Conservation (phyloP, 2,329 filamentous ascomycete genomes). For the Pseudogymnoascus sp. region DNA sequence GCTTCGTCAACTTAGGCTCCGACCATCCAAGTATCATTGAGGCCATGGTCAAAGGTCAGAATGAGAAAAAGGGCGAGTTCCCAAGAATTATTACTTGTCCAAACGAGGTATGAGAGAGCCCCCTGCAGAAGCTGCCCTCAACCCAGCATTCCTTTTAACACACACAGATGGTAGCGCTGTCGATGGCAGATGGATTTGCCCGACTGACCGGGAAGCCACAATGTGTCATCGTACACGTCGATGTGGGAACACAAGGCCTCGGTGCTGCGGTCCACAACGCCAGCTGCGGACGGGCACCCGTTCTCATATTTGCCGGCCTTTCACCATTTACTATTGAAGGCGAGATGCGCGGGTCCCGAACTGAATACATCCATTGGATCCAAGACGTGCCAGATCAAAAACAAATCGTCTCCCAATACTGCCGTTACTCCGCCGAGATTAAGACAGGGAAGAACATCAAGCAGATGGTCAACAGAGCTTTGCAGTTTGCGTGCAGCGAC, state of each 20-base stretch:
- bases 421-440: slow-evolving; percentile 62
- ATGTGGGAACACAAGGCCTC: slow-evolving; percentile 69
- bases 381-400: slow-evolving; percentile 72
- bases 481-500: slow-evolving; percentile 62
- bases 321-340: slow-evolving; percentile 66
- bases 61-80: slow-evolving; percentile 53
- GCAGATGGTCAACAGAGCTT: slow-evolving; percentile 63
- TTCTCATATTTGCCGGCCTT: slow-evolving; percentile 68
- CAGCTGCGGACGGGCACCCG: slow-evolving; percentile 56
- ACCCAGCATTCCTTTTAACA: background rate
- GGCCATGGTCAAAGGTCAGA: slow-evolving; percentile 64
- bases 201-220: slow-evolving; percentile 58
- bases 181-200: slow-evolving; percentile 69
- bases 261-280: slow-evolving; percentile 69
- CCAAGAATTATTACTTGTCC: slow-evolving; percentile 64
- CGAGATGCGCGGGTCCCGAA: slow-evolving; percentile 59
- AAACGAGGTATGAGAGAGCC: slow-evolving; percentile 47
- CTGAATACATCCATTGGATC: slow-evolving; percentile 74
- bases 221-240: slow-evolving; percentile 65
- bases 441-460: slow-evolving; percentile 67
- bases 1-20: slow-evolving; percentile 54
- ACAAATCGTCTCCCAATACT: slow-evolving; percentile 65
- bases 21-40: slow-evolving; percentile 65
- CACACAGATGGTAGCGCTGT: slow-evolving; percentile 61
- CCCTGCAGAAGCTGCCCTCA: background rate